phyloP scores from a whole-genome alignment of 2,329 filamentous ascomycete species.

The Fusarium sp. region DNA sequence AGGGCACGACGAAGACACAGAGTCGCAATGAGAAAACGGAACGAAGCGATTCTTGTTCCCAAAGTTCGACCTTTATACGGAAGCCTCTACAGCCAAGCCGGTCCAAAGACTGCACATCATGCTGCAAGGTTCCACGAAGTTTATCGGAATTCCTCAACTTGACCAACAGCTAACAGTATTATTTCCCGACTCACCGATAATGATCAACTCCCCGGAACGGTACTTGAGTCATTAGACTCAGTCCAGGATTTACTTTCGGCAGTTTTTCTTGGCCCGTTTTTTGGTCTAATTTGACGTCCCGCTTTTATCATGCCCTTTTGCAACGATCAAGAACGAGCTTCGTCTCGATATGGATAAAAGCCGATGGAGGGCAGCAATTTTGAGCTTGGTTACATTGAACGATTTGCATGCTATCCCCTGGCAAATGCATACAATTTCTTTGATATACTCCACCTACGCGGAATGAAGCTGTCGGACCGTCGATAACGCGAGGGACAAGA shows the following conservation, averaged over 20 bases:
- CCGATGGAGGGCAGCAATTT: constrained; percentile 28
- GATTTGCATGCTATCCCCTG: constrained; percentile 9
- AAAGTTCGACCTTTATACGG: background rate
- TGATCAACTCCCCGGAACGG: constrained; percentile 27
- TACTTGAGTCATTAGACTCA: constrained; percentile 38
- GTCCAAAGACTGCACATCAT: constrained; percentile 10
- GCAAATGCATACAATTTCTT: constrained; percentile 8
- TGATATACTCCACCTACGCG: constrained; percentile 15
- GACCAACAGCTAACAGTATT: constrained; percentile 5
- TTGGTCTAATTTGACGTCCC: constrained; percentile 38
- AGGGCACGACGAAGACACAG: constrained; percentile 31
- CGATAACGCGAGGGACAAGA: background rate
- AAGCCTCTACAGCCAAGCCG: background rate
- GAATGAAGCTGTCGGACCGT: constrained; percentile 14
- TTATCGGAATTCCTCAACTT: constrained; percentile 4
- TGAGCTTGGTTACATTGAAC: constrained; percentile 19
- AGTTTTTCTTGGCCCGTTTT: constrained; percentile 34
- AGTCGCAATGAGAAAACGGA: constrained; percentile 25
- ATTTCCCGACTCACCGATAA: constrained; percentile 9
- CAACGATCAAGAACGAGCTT: constrained; percentile 29
- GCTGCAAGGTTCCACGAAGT: constrained; percentile 3
- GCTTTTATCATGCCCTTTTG: constrained; percentile 24
- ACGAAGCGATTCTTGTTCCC: background rate
- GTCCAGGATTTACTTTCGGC: constrained; percentile 30
- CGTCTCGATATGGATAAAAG: constrained; percentile 24